Conservation (phyloP, 108 stramenopile genomes). For the Schizochytrium sp. region DNA sequence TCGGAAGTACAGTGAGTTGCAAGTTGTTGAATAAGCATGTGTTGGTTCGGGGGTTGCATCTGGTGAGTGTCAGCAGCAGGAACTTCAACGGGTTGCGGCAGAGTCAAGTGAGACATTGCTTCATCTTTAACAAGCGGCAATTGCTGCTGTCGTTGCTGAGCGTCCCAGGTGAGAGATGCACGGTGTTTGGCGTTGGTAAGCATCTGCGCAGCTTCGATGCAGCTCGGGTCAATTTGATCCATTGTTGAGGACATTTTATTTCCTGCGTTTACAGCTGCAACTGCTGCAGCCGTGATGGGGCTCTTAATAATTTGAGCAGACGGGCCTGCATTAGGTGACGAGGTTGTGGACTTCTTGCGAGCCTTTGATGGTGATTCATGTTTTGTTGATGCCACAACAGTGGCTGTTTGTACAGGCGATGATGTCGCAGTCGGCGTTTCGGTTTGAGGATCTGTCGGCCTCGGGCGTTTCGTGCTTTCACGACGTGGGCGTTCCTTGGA, state of each 20-base stretch:
- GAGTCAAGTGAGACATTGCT: no score
- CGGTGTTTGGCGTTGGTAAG: constrained; percentile 8
- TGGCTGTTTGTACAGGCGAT: background rate
- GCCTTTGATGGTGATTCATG: background rate
- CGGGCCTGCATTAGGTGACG: background rate
- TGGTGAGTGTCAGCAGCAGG: no score
- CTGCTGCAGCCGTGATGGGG: background rate
- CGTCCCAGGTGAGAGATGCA: background rate
- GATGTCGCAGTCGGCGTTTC: background rate
- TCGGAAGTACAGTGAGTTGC: no score
- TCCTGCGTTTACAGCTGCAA: no score
- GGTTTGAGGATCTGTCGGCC: background rate
- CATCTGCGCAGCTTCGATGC: constrained; percentile 27
- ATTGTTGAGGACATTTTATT: background rate
- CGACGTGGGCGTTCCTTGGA: background rate
- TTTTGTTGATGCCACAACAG: background rate
- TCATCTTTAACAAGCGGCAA: background rate
- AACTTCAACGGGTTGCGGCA: no score
- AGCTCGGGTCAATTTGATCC: background rate
- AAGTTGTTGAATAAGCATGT: no score
- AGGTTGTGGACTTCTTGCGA: background rate
- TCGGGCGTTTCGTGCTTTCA: background rate
- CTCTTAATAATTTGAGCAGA: background rate
- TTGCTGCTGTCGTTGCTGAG: background rate
- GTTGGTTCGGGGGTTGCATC: no score